Evolutionary conservation across 306 rosid genomes (phyloP).

Genomic region (Sicyos baderoa): DNA sequence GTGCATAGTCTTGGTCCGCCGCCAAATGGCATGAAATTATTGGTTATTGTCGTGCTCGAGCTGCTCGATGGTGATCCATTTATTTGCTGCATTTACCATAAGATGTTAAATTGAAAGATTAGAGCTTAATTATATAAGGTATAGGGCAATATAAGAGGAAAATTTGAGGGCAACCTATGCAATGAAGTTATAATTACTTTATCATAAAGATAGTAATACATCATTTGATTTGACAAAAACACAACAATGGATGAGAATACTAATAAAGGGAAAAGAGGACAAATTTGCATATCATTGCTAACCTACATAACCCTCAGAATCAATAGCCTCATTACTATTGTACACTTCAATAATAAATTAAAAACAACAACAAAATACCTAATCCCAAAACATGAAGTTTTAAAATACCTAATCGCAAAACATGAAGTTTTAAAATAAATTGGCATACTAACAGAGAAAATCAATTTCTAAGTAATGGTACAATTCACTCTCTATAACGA

Average conservation of each 20-base stretch:
- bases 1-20: slow-evolving; percentile 89
- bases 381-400: neutral
- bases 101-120: neutral
- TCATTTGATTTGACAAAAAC: neutral
- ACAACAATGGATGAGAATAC: neutral
- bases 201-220: neutral
- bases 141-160: neutral
- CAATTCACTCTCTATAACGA: no score
- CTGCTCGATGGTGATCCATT: slow-evolving; percentile 27
- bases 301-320: slow-evolving; percentile 5
- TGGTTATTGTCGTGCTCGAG: slow-evolving; percentile 31
- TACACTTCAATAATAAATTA: neutral
- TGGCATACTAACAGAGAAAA: no score
- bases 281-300: neutral
- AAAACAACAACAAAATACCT: neutral
- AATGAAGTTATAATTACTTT: neutral
- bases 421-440: neutral
- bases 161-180: neutral
- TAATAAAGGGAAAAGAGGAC: neutral
- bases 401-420: neutral
- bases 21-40: slow-evolving; percentile 69
- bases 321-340: neutral
- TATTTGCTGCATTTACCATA: slow-evolving; percentile 35
- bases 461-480: no score
- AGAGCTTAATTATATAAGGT: neutral